Conservation (phyloP, 345 rosid genomes). For the Eucalyptus curtisii region DNA sequence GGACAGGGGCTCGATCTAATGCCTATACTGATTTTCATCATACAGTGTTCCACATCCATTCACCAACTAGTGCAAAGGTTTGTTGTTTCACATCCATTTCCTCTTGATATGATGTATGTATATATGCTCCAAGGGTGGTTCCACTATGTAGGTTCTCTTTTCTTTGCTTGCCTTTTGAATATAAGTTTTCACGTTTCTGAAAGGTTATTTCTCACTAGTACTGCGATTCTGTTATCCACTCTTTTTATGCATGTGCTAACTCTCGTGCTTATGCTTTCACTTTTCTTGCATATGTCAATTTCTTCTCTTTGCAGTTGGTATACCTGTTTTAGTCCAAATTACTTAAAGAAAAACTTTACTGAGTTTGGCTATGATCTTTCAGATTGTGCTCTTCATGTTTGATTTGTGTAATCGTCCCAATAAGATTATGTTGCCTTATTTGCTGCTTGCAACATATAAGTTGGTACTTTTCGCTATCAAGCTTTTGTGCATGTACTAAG, state of each 20-base stretch:
- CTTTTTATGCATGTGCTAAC: neutral
- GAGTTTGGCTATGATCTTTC: neutral
- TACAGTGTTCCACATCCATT: conserved; percentile 97
- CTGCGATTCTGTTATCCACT: neutral
- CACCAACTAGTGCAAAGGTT: conserved; percentile 89
- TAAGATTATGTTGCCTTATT: neutral
- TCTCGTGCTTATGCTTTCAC: neutral
- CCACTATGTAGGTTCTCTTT: neutral
- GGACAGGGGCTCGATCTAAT: conserved; percentile 96
- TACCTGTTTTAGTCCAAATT: neutral
- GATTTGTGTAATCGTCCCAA: neutral
- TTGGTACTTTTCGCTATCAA: neutral
- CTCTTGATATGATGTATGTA: neutral
- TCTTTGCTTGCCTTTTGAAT: neutral
- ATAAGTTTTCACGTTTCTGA: neutral
- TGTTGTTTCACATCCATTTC: neutral
- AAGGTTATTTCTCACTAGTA: neutral
- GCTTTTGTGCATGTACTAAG: neutral
- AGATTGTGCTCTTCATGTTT: neutral
- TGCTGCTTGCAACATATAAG: neutral
- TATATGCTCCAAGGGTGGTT: neutral
- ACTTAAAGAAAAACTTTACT: neutral
- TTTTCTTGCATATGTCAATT: neutral
- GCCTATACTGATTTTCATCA: conserved; percentile 99
- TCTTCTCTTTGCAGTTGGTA: neutral